Conservation (phyloP, 1,284 basidiomycete genomes). For the Amylostereum chailletii region DNA sequence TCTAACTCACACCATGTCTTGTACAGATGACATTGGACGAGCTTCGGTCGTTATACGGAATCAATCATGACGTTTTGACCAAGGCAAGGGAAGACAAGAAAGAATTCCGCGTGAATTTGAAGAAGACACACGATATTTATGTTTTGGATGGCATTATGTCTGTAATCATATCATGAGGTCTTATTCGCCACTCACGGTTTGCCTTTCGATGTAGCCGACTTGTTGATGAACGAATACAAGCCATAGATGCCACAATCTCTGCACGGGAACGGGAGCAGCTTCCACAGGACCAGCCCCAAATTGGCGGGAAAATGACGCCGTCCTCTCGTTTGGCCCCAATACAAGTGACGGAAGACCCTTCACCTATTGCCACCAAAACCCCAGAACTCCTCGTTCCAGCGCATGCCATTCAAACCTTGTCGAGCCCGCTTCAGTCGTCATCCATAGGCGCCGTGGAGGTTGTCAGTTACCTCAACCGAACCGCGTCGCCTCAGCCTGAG, state of each 20-base stretch:
- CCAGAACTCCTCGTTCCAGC: background rate
- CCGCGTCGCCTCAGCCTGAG: background rate
- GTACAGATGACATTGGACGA: slow-evolving; percentile 1
- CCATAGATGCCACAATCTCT: slow-evolving; percentile 6
- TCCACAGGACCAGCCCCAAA: background rate
- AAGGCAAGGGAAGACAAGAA: slow-evolving; percentile 3
- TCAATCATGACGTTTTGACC: slow-evolving; percentile 4
- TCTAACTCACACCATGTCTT: background rate
- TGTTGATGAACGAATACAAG: slow-evolving; percentile 3
- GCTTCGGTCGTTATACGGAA: slow-evolving; percentile 3
- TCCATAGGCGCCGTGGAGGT: background rate
- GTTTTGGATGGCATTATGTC: slow-evolving; percentile 6
- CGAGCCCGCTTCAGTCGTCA: background rate
- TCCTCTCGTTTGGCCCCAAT: too few species aligned
- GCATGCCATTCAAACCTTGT: background rate
- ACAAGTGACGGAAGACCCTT: too few species aligned
- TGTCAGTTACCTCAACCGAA: background rate
- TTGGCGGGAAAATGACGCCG: background rate
- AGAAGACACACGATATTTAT: slow-evolving; percentile 5
- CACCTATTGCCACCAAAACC: too few species aligned
- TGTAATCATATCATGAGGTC: background rate
- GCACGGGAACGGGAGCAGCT: background rate
- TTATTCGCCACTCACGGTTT: background rate
- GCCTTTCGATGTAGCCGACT: slow-evolving; percentile 3
- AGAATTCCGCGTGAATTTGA: slow-evolving; percentile 1